A percentile compares a stretch with the other conserved stretches of the same genome.
Evolutionary conservation across 148 eudicot species (phyloP).

Genomic region (Suaeda aralocaspica): DNA sequence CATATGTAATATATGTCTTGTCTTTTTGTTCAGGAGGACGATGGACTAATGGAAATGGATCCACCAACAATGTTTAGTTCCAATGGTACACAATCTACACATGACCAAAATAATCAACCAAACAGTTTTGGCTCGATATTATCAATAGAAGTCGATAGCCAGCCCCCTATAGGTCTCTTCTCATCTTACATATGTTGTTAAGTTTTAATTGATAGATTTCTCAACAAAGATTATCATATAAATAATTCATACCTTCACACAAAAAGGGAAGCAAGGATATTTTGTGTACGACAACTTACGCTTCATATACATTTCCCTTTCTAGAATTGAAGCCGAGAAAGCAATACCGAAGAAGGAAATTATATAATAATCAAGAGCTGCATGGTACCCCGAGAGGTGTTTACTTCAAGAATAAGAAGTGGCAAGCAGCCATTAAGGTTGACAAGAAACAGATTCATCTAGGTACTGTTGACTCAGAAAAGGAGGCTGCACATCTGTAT

Average conservation of each 20-base stretch:
- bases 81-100: constrained; percentile 32
- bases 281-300: too few species aligned
- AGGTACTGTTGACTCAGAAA: constrained; percentile 80
- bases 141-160: constrained; percentile 16
- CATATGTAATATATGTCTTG: not conserved
- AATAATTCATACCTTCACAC: too few species aligned
- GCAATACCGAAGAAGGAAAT: constrained; percentile 61
- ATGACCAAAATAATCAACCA: constrained; percentile 36
- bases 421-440: constrained; percentile 99
- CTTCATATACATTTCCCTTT: not conserved
- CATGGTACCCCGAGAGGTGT: constrained; percentile 68
- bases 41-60: constrained; percentile 20
- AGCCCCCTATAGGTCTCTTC: constrained; percentile 19
- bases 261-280: too few species aligned
- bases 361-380: constrained; percentile 49
- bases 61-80: constrained; percentile 38
- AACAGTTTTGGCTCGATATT: constrained; percentile 19
- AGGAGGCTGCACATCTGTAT: constrained; percentile 82
- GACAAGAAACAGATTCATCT: constrained; percentile 93
- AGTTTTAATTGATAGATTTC: not conserved
- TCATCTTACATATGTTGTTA: not conserved
- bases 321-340: constrained; percentile 66
- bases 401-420: constrained; percentile 84
- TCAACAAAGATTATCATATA: too few species aligned
- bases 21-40: constrained; percentile 28